These are phyloP conservation scores for Alloteropsis angusta DNA, from an alignment of 202 grass and related monocot genomes.

Conservation along the genomic window DNA sequence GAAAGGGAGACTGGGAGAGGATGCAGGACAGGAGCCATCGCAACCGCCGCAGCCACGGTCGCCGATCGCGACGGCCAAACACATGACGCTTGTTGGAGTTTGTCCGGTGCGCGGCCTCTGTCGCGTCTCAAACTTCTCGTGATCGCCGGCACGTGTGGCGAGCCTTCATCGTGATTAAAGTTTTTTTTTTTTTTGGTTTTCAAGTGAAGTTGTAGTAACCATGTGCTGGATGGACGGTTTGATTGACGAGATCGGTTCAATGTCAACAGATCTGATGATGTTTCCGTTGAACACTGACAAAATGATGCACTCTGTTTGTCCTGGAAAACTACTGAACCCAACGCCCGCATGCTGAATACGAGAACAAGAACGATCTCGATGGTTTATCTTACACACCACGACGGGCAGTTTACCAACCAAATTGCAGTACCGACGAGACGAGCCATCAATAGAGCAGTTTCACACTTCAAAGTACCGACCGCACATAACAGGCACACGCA, in stretches of 20 bases:
- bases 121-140: background rate
- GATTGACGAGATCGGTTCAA: background rate
- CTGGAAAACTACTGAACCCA: background rate
- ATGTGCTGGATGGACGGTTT: background rate
- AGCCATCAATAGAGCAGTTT: background rate
- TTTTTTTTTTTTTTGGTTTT: background rate
- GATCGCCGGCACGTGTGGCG: background rate
- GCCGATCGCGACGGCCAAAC: slow-evolving; percentile 15
- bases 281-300: background rate
- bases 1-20: background rate
- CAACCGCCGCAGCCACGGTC: background rate
- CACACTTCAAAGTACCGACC: background rate
- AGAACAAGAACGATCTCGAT: background rate
- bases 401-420: background rate
- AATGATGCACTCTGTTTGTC: background rate
- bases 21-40: background rate
- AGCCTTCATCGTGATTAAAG: background rate
- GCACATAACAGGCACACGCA: background rate
- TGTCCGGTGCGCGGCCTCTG: background rate
- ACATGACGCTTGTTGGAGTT: background rate
- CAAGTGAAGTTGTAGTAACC: background rate
- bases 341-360: too few species aligned
- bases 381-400: background rate
- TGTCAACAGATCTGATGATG: background rate
- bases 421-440: background rate